phyloP scores from a whole-genome alignment of 176 grass and related monocot species.

The Oryza glumipatula region DNA sequence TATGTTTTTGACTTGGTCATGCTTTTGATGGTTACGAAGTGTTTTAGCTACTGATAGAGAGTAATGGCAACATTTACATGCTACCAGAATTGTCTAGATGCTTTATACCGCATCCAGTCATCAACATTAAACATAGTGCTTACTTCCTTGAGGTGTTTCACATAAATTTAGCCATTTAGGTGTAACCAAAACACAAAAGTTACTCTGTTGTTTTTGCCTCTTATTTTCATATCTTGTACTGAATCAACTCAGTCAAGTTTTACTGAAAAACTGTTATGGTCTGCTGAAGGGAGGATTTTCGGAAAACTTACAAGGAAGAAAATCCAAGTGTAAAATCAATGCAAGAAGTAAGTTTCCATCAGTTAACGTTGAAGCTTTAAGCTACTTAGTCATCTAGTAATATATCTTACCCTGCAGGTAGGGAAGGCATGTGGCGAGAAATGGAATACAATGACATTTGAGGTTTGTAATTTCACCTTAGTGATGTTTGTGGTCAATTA shows the following conservation, averaged over 20 bases:
- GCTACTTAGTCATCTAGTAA: slow-evolving; percentile 34
- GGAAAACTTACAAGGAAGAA: slow-evolving; percentile 73
- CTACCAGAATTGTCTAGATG: neutral
- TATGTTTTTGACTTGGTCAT: neutral
- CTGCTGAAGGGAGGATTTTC: slow-evolving; percentile 89
- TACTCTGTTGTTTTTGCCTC: neutral
- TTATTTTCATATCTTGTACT: slow-evolving; percentile 27
- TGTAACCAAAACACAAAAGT: neutral
- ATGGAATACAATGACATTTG: slow-evolving; percentile 91
- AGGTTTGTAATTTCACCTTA: slow-evolving; percentile 60
- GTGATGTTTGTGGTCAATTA: slow-evolving; percentile 27
- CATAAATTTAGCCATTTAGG: neutral
- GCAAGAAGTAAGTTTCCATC: slow-evolving; percentile 65
- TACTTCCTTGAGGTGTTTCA: slow-evolving; percentile 4
- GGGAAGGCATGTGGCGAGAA: slow-evolving; percentile 90
- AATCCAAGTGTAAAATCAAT: slow-evolving; percentile 89
- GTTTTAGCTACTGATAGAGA: neutral
- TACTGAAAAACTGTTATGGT: slow-evolving; percentile 42
- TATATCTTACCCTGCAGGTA: slow-evolving; percentile 57
- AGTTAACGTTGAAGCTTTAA: slow-evolving; percentile 32
- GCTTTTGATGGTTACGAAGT: neutral
- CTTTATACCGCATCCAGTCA: slow-evolving; percentile 28
- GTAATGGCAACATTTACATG: slow-evolving; percentile 4
- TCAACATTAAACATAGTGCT: neutral
- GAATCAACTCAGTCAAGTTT: slow-evolving; percentile 11